Percentiles rank a stretch among this genome's conserved stretches.
phyloP scores from a whole-genome alignment of 352 stramenopile genomes.

The Pythium coloratum region DNA sequence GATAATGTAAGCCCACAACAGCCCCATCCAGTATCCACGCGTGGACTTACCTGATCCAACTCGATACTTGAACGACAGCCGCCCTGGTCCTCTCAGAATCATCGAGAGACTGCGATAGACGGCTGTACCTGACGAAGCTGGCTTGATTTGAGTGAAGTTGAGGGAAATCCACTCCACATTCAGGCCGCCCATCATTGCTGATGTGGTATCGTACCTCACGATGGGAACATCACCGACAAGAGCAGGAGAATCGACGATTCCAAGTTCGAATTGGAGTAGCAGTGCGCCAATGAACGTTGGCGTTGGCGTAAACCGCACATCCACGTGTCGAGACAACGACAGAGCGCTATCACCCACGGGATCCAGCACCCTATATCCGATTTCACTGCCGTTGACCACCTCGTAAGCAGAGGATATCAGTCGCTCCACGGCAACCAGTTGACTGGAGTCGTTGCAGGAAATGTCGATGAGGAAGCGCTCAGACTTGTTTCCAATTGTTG shows the following conservation, averaged over 20 bases:
- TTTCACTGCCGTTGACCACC: neutral
- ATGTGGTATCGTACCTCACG: constrained; percentile 7
- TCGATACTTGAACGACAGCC: constrained; percentile 26
- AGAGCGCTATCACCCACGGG: neutral
- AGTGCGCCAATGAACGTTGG: constrained; percentile 8
- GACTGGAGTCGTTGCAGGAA: constrained; percentile 8
- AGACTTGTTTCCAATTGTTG: neutral
- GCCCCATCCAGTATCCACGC: no score
- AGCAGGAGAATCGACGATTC: neutral
- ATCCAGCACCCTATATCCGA: neutral
- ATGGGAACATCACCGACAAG: neutral
- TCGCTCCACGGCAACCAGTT: constrained; percentile 14
- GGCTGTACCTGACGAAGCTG: neutral
- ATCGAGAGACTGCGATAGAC: constrained; percentile 26
- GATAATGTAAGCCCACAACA: no score
- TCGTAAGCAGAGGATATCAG: neutral
- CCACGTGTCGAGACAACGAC: constrained; percentile 3
- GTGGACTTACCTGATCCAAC: constrained; percentile 21
- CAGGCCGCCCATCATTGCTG: constrained; percentile 7
- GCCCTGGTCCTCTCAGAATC: constrained; percentile 3
- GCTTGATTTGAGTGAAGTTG: constrained; percentile 17
- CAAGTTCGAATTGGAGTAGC: constrained; percentile 9
- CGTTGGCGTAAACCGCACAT: constrained; percentile 17
- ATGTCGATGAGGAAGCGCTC: constrained; percentile 14
- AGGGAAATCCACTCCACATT: constrained; percentile 24